Percentiles rank a stretch among this genome's conserved stretches.
These are phyloP conservation scores for Lichtheimia hyalospora DNA, from an alignment of 371 early-diverging fungal genomes.

Conservation along the genomic window DNA sequence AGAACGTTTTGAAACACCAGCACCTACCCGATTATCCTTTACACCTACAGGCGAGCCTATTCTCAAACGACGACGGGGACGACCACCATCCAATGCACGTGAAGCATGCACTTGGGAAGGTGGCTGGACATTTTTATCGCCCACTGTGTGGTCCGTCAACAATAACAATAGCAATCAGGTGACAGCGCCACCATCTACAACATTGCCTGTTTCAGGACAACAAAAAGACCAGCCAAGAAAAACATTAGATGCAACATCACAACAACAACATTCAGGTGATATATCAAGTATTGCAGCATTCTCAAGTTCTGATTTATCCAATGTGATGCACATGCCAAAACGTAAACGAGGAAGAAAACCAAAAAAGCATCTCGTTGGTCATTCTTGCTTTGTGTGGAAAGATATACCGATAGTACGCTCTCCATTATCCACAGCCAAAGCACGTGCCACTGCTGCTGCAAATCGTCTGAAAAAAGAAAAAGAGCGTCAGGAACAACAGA, in stretches of 20 bases:
- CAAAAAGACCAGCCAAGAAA: too few relatives aligned
- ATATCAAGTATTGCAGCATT: constrained; percentile 30
- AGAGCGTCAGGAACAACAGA: neutral
- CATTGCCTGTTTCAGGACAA: neutral
- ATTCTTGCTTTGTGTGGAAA: constrained; percentile 54
- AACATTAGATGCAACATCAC: neutral
- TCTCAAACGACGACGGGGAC: constrained; percentile 43
- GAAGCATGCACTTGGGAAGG: constrained; percentile 31
- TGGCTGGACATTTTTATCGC: constrained; percentile 46
- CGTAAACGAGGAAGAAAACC: constrained; percentile 51
- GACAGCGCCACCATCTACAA: neutral
- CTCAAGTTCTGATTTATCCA: constrained; percentile 25
- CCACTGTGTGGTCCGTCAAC: constrained; percentile 49
- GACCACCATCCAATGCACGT: constrained; percentile 29
- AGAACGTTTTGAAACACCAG: neutral
- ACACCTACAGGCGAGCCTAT: constrained; percentile 34
- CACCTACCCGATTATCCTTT: constrained; percentile 31
- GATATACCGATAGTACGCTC: constrained; percentile 12
- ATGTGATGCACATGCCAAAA: constrained; percentile 21
- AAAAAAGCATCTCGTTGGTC: constrained; percentile 45
- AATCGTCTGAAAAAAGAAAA: constrained; percentile 4
- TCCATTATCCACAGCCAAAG: constrained; percentile 5
- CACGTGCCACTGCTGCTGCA: constrained; percentile 1
- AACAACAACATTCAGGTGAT: neutral
- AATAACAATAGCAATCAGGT: neutral